A percentile compares a stretch with the other conserved stretches of the same genome.
Evolutionary conservation across 495 filamentous ascomycete genomes (phyloP).

Genomic region (Hypomontagnella monticulosa): DNA sequence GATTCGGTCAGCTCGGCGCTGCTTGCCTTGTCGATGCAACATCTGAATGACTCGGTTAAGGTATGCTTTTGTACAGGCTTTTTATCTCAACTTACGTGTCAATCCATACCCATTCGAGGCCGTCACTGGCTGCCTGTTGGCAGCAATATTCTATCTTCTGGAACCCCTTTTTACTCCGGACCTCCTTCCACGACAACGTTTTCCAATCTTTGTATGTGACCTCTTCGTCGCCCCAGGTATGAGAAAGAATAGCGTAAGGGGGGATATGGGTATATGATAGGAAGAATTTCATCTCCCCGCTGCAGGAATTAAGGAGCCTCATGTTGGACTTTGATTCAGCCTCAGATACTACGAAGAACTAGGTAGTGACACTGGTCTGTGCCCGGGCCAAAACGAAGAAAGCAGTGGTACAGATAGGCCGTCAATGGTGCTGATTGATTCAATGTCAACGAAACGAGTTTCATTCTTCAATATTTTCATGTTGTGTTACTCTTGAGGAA

Average conservation of each 20-base stretch:
- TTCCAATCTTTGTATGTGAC: constrained; percentile 37
- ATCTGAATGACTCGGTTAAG: constrained; percentile 26
- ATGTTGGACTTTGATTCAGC: constrained; percentile 7
- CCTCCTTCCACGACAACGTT: neutral
- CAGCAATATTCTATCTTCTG: constrained; percentile 43
- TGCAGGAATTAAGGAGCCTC: constrained; percentile 30
- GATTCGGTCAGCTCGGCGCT: constrained; percentile 51
- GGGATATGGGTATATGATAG: constrained; percentile 29
- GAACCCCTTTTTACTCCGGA: constrained; percentile 39
- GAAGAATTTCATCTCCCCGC: constrained; percentile 28
- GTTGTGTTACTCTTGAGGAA: too few relatives aligned
- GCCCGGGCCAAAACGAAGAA: too few relatives aligned
- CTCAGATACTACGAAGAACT: too few relatives aligned
- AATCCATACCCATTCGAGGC: constrained; percentile 48
- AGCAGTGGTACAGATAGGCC: too few relatives aligned
- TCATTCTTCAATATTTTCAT: too few relatives aligned
- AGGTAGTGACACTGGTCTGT: too few relatives aligned
- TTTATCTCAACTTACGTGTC: constrained; percentile 42
- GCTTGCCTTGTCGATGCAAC: constrained; percentile 53
- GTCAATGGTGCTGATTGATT: too few relatives aligned
- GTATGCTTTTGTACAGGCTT: neutral
- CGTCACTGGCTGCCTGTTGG: constrained; percentile 41
- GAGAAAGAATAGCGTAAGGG: constrained; percentile 44
- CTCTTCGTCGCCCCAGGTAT: constrained; percentile 44
- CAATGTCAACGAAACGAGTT: too few relatives aligned